These are phyloP conservation scores for Colletotrichum navitas DNA, from an alignment of 2,329 filamentous ascomycete genomes.

Conservation along the genomic window DNA sequence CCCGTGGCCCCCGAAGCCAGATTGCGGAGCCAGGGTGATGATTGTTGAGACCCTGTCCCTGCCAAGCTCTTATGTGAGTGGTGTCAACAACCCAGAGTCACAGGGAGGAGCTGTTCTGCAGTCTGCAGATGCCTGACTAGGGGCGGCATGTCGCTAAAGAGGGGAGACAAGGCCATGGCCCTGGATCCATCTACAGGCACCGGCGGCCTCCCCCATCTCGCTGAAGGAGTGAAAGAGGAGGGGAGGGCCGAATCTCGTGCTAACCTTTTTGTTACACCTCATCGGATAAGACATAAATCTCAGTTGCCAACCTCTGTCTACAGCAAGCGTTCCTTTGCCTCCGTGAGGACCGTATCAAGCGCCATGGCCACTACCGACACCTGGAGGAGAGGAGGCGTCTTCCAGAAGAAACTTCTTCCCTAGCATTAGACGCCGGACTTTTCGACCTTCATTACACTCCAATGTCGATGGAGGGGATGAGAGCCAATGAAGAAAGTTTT, in stretches of 20 bases:
- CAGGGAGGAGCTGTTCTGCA: constrained; percentile 2
- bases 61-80: neutral
- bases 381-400: neutral
- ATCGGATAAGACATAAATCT: neutral
- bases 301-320: neutral
- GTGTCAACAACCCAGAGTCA: constrained; percentile 2
- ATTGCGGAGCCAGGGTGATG: constrained; percentile 15
- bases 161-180: constrained; percentile 7
- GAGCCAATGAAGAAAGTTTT: neutral
- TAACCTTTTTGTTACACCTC: constrained; percentile 3
- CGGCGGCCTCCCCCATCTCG: neutral
- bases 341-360: neutral
- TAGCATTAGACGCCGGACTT: neutral
- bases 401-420: neutral
- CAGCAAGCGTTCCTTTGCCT: neutral
- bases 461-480: too few relatives aligned
- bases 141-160: constrained; percentile 3
- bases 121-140: constrained; percentile 19
- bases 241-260: constrained; percentile 12
- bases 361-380: neutral
- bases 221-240: neutral
- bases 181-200: constrained; percentile 5
- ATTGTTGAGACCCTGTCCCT: constrained; percentile 29
- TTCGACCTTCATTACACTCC: neutral
- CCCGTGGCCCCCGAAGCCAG: neutral